Base-by-base conservation (phyloP, 495 filamentous ascomycete genomes). In the Oidiodendron maius region DNA sequence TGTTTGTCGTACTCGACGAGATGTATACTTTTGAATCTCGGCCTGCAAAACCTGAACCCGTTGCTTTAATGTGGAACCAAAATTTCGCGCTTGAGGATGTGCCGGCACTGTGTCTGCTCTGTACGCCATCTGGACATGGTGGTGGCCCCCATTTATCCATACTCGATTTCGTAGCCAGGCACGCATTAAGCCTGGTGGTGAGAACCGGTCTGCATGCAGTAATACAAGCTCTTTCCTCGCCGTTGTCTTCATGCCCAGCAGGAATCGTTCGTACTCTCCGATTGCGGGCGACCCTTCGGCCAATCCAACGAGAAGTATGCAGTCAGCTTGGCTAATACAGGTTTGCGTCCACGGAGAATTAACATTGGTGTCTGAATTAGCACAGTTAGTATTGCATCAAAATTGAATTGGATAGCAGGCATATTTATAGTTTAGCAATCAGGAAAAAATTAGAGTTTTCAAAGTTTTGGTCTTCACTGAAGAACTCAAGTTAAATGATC, bases 61-160 rank as follows among this genome's bases (percentile, higher is more conserved):
- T 52, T 96, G 87, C 58, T 95, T 96, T 28, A 98, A 63, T 2
- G 83, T 89, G n/a, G 81, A 83, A 1, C 89, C 89, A 38, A 90
- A 85, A 18, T 85, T 83, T 52, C 86, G 88, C 6, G 76, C 71
- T 18, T 84, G 86, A 0, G 87, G 78, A 54, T 94, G 82, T 0
- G 87, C 80, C 15, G 89, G 83, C 52, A 91, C 83, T 4, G 82
- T 67, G 22, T 83, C 82, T n/a, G 83, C 76, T 28, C 83, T 82
- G 65, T 91, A 94, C 1, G 86, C 75, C 93, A 98, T 96, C 60
- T 98, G 93, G 20, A 98, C 86, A 58, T 98, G 93, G 60, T 96
- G 91, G 63, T 98, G 94, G 32, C 93, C 89, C n/a, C 93, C 93
- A 57, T 96, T 98, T 57, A 98, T 89, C 93, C 93, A 98, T 46